Conservation (phyloP, 768 basidiomycete species). For the Boletus fagicola region DNA sequence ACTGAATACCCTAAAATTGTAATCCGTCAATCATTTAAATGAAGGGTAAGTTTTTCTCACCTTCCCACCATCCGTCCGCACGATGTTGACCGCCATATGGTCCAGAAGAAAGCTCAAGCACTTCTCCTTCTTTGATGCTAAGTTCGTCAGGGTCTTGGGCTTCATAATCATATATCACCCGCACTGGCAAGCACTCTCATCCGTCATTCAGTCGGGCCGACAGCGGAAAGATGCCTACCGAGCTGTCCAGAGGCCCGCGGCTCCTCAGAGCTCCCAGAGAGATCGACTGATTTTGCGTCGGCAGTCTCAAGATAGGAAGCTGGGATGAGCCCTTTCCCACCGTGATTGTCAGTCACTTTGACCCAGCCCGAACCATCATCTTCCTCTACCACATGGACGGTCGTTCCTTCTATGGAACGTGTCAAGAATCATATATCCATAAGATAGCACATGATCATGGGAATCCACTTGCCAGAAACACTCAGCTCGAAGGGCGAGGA, state of each 20-base stretch:
- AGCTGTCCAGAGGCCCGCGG: constrained; percentile 42
- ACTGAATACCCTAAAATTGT: constrained; percentile 53
- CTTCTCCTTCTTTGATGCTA: constrained; percentile 55
- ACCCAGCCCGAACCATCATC: constrained; percentile 89
- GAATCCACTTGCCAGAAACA: constrained; percentile 50
- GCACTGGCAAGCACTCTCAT: constrained; percentile 46
- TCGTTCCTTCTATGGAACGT: constrained; percentile 51
- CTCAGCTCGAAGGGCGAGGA: constrained; percentile 76
- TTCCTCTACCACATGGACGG: constrained; percentile 67
- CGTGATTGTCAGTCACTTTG: constrained; percentile 61
- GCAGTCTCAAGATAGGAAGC: constrained; percentile 67
- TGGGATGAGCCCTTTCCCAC: constrained; percentile 73
- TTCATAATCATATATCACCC: constrained; percentile 76
- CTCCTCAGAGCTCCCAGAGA: constrained; percentile 14
- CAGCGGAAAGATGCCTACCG: constrained; percentile 41
- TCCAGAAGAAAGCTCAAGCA: constrained; percentile 63
- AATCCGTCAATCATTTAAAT: constrained; percentile 27
- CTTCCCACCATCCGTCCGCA: constrained; percentile 88
- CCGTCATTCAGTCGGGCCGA: constrained; percentile 4
- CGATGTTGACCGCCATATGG: constrained; percentile 61
- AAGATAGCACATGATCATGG: constrained; percentile 3
- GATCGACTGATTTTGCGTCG: constrained; percentile 24
- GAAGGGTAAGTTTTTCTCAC: constrained; percentile 37
- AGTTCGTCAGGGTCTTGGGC: constrained; percentile 75
- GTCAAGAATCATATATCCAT: constrained; percentile 14